Base-by-base conservation (phyloP, 805 yeast species). In the Saccharomycopsis selenospora region DNA sequence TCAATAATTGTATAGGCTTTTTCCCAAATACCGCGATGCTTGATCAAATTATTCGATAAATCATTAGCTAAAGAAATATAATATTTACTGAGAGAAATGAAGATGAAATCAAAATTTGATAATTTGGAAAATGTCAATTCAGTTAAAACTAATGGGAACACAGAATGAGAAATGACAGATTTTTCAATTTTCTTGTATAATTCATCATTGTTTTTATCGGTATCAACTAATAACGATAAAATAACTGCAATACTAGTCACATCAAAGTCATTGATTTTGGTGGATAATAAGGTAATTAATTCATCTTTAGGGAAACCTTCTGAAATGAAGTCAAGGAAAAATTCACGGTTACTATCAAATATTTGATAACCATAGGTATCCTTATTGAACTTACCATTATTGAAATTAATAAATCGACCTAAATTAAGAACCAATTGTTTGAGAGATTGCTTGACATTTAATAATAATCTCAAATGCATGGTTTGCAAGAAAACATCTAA, bases 401-500 rank as follows among this genome's bases (percentile, higher is more conserved):
- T 63, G 24, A 59, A 52, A 29, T 58, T 60, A 3, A 69, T 55
- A 57, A 76, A 73, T 27, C 62, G 63, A 17, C 65, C 65, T 18
- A 78, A 60, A 38, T 67, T 62, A 18, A 62, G 56, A 24, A 75
- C 46, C 45, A 67, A 55, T 0, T 59, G 53, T 18, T 58, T 50
- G 29, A 72, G 56, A 3, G 55, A 45, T 7, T 59, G 51, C 1
- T 58, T 54, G 36, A 72, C 61, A 53, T 68, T 66, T 13, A 73
- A 60, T 27, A 80, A 50, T 5, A 77, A 57, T 47, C 68, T 67
- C 47, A 83, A 59, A 51, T 73, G 70, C 28, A 79, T 61, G 0
- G 81, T 71, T 55, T 82, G 87, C 7, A 71, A 54, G 2, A 75
- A 61, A 0, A 61, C 70, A 47, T 76, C 73, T 49, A 71, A 74